Percentiles rank a stretch among this genome's conserved stretches.
Conservation (phyloP, 345 rosid species). For the Iberis pinnata region DNA sequence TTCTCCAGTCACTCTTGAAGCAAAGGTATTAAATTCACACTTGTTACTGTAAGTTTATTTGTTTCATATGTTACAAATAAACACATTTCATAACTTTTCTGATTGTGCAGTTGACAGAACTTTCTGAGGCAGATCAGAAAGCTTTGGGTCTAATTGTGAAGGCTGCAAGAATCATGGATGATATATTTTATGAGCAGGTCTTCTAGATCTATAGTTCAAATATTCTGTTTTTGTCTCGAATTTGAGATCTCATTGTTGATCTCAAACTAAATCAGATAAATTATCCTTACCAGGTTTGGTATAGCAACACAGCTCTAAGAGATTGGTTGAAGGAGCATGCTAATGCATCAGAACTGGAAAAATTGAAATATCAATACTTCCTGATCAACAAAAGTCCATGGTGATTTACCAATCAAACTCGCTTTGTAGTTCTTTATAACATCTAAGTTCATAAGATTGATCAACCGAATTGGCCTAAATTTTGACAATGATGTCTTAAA, state of each 20-base stretch:
- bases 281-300: conserved; percentile 55
- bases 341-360: conserved; percentile 53
- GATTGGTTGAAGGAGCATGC: conserved; percentile 79
- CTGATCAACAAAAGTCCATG: conserved; percentile 84
- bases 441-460: not conserved
- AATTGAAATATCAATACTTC: conserved; percentile 69
- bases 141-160: conserved; percentile 57
- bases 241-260: conserved; percentile 14
- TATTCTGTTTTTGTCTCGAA: not conserved
- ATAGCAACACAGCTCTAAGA: conserved; percentile 69
- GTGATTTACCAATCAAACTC: conserved; percentile 31
- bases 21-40: conserved; percentile 43
- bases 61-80: not conserved
- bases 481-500: not conserved
- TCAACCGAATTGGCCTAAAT: not conserved
- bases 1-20: conserved; percentile 62
- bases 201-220: not conserved
- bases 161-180: conserved; percentile 78
- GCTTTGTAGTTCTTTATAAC: conserved; percentile 14
- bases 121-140: conserved; percentile 55
- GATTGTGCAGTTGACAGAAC: conserved; percentile 58
- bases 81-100: not conserved
- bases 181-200: conserved; percentile 79
- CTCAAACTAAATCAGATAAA: conserved; percentile 3
- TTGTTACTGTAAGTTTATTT: not conserved